Conservation (phyloP, 257 asterid species). For the Linaria vulgaris region DNA sequence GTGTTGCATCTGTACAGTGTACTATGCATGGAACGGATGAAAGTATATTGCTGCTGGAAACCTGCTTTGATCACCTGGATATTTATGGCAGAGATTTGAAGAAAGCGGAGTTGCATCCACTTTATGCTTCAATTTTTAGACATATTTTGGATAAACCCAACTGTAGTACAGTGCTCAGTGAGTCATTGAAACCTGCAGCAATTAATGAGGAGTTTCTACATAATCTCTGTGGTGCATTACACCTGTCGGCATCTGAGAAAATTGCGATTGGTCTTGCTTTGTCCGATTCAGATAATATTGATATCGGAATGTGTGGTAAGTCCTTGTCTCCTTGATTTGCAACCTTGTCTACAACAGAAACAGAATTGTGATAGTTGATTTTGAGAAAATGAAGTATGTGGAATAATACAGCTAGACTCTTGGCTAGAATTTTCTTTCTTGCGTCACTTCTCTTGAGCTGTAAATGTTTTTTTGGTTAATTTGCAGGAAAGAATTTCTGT, state of each 20-base stretch:
- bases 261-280: conserved; percentile 85
- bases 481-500: conserved; percentile 89
- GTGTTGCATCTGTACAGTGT: conserved; percentile 49
- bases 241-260: conserved; percentile 63
- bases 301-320: conserved; percentile 79
- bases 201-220: conserved; percentile 70
- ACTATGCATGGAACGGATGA: conserved; percentile 65
- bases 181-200: conserved; percentile 52
- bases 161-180: conserved; percentile 71
- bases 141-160: conserved; percentile 72
- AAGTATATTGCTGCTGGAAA: conserved; percentile 69
- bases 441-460: conserved; percentile 19
- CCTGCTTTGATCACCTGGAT: conserved; percentile 66
- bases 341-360: background rate
- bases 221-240: conserved; percentile 60
- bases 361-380: conserved; percentile 12
- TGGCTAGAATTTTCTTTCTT: conserved; percentile 1
- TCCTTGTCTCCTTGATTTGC: conserved; percentile 22
- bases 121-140: conserved; percentile 66
- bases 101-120: conserved; percentile 55
- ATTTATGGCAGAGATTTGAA: conserved; percentile 58
- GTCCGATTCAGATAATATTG: conserved; percentile 69
- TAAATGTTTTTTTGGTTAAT: conserved; percentile 15
- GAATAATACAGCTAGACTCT: background rate
- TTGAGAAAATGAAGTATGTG: conserved; percentile 5